Conservation (phyloP, 805 yeast genomes). For the Zygotorulaspora sp. region DNA sequence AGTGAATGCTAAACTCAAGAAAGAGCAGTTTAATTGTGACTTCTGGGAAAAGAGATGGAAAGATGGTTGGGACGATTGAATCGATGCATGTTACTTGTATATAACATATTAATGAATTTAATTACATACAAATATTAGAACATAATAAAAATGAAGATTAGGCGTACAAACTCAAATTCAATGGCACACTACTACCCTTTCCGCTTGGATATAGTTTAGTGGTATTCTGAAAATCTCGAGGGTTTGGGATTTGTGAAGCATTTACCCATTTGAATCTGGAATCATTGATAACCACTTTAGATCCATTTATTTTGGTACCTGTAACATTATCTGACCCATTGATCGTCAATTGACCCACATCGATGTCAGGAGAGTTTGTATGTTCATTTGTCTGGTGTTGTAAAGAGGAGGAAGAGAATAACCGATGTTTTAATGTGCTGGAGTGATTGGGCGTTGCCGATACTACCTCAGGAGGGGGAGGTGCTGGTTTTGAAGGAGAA, state of each 20-base stretch:
- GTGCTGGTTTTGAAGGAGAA: too few species aligned
- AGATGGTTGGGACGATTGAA: conserved; percentile 72
- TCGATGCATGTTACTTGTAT: conserved; percentile 1
- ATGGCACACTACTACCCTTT: conserved; percentile 86
- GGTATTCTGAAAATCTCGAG: conserved; percentile 70
- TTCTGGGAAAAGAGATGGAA: conserved; percentile 94
- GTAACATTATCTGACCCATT: conserved; percentile 28
- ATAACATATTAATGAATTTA: conserved; percentile 1
- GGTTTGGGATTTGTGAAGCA: conserved; percentile 70
- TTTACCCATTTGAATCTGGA: conserved; percentile 64
- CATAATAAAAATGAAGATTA: conserved; percentile 4
- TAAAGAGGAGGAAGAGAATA: conserved; percentile 32
- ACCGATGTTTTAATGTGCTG: conserved; percentile 25
- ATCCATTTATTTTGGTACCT: conserved; percentile 24
- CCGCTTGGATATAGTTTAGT: conserved; percentile 91
- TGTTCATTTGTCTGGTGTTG: conserved; percentile 26
- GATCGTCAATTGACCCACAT: conserved; percentile 24
- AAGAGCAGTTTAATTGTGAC: conserved; percentile 78
- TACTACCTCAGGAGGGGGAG: conserved; percentile 21
- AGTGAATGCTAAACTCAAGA: conserved; percentile 84
- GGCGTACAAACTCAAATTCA: conserved; percentile 48
- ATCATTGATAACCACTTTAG: conserved; percentile 56
- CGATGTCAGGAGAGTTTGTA: conserved; percentile 25
- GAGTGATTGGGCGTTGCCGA: conserved; percentile 12
- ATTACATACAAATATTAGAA: background rate